phyloP scores from a whole-genome alignment of 2,329 filamentous ascomycete species.

The Trichoderma gracile region DNA sequence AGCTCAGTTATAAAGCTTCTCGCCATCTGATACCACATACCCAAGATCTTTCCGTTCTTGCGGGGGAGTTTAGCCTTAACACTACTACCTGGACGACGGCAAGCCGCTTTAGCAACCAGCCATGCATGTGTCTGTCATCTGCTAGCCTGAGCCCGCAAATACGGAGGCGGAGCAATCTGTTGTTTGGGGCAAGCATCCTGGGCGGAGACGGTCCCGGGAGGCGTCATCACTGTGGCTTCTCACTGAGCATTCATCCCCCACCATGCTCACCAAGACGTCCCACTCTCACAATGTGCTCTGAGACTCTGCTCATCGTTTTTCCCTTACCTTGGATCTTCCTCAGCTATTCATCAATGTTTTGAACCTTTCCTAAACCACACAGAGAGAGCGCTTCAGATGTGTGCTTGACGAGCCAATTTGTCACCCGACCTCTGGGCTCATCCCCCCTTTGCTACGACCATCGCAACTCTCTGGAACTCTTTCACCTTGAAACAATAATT shows the following conservation, averaged over 20 bases:
- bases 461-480: background rate
- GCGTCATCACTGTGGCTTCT: conserved; percentile 9
- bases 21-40: too few relatives aligned
- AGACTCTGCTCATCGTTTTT: background rate
- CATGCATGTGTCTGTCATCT: background rate
- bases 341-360: background rate
- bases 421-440: background rate
- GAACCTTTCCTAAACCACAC: too few relatives aligned
- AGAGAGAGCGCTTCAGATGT: background rate
- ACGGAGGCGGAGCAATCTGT: background rate
- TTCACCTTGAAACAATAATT: background rate
- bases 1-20: background rate
- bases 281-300: background rate
- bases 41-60: background rate
- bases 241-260: background rate
- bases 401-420: too few relatives aligned
- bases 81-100: background rate
- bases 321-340: background rate
- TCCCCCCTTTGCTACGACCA: background rate
- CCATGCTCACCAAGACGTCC: background rate
- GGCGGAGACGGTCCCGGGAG: background rate
- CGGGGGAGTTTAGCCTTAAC: background rate
- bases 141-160: background rate
- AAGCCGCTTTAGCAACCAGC: background rate
- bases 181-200: background rate